Conservation (phyloP, 2,329 filamentous ascomycete genomes). For the Penicillium sp. region DNA sequence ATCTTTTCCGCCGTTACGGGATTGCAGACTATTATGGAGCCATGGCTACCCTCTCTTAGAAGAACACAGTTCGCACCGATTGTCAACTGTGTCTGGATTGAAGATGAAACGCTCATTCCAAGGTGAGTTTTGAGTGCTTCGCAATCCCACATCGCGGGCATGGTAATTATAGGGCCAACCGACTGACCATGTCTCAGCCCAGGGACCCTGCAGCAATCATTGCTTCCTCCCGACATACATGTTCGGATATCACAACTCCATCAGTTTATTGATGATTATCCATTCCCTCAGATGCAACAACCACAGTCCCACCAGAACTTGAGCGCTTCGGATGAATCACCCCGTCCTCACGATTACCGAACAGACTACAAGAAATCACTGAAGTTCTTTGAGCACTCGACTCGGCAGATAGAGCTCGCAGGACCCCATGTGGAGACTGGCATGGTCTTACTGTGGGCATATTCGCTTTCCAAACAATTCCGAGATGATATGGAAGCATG, state of each 20-base stretch:
- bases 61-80: slow-evolving; percentile 17
- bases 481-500: slow-evolving; percentile 12
- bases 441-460: slow-evolving; percentile 20
- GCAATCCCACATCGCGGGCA: no score
- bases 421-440: slow-evolving; percentile 17
- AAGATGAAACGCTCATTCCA: slow-evolving; percentile 12
- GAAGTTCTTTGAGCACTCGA: slow-evolving; percentile 7
- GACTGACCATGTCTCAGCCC: slow-evolving; percentile 6
- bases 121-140: slow-evolving; percentile 7
- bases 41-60: slow-evolving; percentile 12
- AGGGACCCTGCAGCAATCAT: slow-evolving; percentile 8
- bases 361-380: slow-evolving; percentile 13
- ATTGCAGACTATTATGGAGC: slow-evolving; percentile 18
- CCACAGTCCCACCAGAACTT: background rate
- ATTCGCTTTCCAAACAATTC: slow-evolving; percentile 15
- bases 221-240: slow-evolving; percentile 18
- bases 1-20: slow-evolving; percentile 19
- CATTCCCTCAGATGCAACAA: slow-evolving; percentile 4
- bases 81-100: slow-evolving; percentile 14
- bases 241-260: slow-evolving; percentile 11
- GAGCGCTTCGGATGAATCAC: background rate
- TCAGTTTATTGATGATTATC: slow-evolving; percentile 16
- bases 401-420: slow-evolving; percentile 16
- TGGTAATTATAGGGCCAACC: background rate
- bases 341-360: background rate